Evolutionary conservation across 2,329 filamentous ascomycete species (phyloP), one percentile per base, ranked within the genome.

Genomic region (Phaeomoniella chlamydospora): DNA sequence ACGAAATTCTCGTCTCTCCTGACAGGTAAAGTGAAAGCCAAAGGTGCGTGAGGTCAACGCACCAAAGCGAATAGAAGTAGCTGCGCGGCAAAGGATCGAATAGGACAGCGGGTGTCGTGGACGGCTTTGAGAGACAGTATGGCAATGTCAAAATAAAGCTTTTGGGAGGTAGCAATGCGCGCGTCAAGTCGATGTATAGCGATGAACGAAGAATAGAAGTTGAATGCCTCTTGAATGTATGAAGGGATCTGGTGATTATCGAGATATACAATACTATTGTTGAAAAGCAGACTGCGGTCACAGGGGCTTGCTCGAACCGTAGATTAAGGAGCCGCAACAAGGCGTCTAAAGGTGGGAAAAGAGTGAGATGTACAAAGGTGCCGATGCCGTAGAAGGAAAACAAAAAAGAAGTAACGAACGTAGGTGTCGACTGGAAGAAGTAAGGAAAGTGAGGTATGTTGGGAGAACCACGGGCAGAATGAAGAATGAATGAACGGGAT

Each of bases 381-480:
- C n/a, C n/a, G n/a, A n/a, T n/a, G n/a, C n/a, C n/a, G n/a, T 15
- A 11, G 12, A 29, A 19, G 18, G 9, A 26, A 34, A 35, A n/a
- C 29, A 37, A 16, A 14, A 15, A 34, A 17, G 15, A 32, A 17
- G 19, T 35, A 31, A 34, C 56, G 85, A 70, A 68, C 86, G 80
- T 70, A 80, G 79, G 22, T 26, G n/a, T 6, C 6, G 22, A n/a
- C n/a, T 9, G 22, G 6, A n/a, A 26, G 22, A 26, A 26, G 22
- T 26, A 26, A 26, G 22, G 22, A 26, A 26, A n/a, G 22, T 26
- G 22, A 26, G 22, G 22, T 26, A 26, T 26, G 22, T 26, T 26
- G 22, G n/a, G n/a, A 26, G n/a, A n/a, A n/a, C n/a, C 9, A n/a
- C 6, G 22, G 22, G n/a, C 22, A 26, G 22, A n/a, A 6, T n/a